A percentile compares a stretch with the other conserved stretches of the same genome.
Evolutionary conservation across 1,284 basidiomycete genomes (phyloP).

Genomic region (Peniophora sp.): DNA sequence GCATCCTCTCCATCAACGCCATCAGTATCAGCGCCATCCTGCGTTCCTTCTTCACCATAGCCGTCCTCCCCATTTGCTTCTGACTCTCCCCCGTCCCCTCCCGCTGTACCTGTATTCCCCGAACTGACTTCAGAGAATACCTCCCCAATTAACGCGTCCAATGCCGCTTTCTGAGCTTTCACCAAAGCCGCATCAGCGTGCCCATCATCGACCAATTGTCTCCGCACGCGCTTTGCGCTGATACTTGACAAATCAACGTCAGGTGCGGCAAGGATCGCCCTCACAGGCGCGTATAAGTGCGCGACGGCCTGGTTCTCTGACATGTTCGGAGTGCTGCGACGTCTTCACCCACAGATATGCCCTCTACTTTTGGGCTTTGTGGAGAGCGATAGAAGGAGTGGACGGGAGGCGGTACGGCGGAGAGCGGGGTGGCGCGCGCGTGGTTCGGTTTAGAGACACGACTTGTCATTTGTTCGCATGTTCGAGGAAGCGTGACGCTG

Average conservation of each 20-base stretch:
- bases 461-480: no score
- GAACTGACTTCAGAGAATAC: conserved; percentile 36
- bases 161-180: conserved; percentile 47
- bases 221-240: conserved; percentile 72
- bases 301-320: conserved; percentile 10
- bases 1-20: background rate
- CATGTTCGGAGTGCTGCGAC: no score
- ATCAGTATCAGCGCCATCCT: conserved; percentile 11
- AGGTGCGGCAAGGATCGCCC: conserved; percentile 59
- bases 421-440: no score
- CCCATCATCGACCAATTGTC: conserved; percentile 46
- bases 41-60: conserved; percentile 23
- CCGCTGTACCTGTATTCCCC: conserved; percentile 1
- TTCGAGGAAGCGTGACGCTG: no score
- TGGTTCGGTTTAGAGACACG: no score
- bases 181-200: conserved; percentile 46
- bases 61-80: conserved; percentile 21
- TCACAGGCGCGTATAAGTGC: conserved; percentile 49
- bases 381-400: no score
- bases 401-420: no score
- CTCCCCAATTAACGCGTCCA: conserved; percentile 50
- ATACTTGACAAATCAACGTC: conserved; percentile 65
- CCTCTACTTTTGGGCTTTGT: no score
- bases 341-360: no score
- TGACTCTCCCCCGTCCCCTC: conserved; percentile 18